Evolutionary conservation across 805 yeast genomes (phyloP), one percentile per base, ranked within the genome.

Genomic region (Sungouiella thailandica): DNA sequence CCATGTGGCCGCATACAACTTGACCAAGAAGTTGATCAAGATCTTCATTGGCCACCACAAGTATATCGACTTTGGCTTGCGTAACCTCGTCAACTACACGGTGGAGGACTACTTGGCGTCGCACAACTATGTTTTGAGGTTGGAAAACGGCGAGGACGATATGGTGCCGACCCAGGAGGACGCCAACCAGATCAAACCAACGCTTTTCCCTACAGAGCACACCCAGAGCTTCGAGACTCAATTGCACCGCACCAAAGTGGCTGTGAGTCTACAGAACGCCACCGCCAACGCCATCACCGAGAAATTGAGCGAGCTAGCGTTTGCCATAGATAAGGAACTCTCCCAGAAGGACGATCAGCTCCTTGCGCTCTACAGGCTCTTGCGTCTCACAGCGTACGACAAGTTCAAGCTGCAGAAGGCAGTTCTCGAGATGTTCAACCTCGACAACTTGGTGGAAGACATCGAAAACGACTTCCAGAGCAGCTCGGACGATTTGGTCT

Each of bases 1-100:
- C 40, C 95, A 89, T 53, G 84, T 93, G 36, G 94, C 95, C 1
- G 93, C 97, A 25, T 47, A 50, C 35, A 47, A 47, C 36, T 33
- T 54, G 31, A 46, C 50, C 33, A 51, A 49, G 24, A 46, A 43
- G 34, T 46, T 55, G 32, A 49, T 54, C 39, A 46, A 44, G 33
- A 50, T 49, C 7, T 51, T 53, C 36, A 53, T 53, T n/a, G 27
- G 27, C 13, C 45, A 46, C 32, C 59, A 53, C 46, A 46, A 43
- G 33, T 50, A 41, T 28, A 46, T 54, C 27, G 55, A 53, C 36
- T 48, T 54, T 25, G 28, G 40, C n/a, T 29, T 53, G 16, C 43
- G 56, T n/a, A 53, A 54, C 39, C 37, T 46, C 29, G 57, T 53
- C 22, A 44, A 49, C 17, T 50, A 43, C 34, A 43, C 54, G 6